A percentile compares a stretch with the other conserved stretches of the same genome.
Evolutionary conservation across 2,329 filamentous ascomycete genomes (phyloP).

Genomic region (Xylariaceae sp.): DNA sequence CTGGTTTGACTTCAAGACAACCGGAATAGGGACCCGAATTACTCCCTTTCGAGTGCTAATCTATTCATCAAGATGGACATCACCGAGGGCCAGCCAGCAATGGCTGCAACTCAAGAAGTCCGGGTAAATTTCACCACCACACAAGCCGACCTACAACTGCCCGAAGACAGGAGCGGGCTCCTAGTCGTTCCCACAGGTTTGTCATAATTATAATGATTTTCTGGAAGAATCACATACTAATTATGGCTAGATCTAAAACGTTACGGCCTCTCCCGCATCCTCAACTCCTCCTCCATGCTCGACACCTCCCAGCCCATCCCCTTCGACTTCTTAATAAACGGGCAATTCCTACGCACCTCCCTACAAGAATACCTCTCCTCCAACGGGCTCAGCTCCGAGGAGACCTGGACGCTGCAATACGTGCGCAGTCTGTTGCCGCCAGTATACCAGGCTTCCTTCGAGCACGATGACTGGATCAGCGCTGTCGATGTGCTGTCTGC

Average conservation of each 20-base stretch:
- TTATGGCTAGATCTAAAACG: slow-evolving; percentile 56
- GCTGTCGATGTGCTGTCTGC: slow-evolving; percentile 75
- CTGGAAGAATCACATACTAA: slow-evolving; percentile 2
- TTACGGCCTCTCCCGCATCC: slow-evolving; percentile 66
- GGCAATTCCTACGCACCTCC: slow-evolving; percentile 82
- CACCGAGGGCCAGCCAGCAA: slow-evolving; percentile 21
- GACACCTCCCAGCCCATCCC: slow-evolving; percentile 63
- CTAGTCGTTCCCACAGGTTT: slow-evolving; percentile 59
- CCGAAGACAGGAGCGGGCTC: slow-evolving; percentile 55
- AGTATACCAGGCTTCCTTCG: slow-evolving; percentile 82
- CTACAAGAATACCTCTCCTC: slow-evolving; percentile 85
- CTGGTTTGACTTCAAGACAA: no score
- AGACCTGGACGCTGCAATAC: slow-evolving; percentile 84
- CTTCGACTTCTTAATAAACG: slow-evolving; percentile 94
- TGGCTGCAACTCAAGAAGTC: slow-evolving; percentile 45
- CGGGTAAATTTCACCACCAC: slow-evolving; percentile 66
- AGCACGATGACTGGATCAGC: slow-evolving; percentile 97
- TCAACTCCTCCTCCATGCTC: slow-evolving; percentile 71
- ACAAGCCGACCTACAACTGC: slow-evolving; percentile 58
- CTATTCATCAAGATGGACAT: slow-evolving; percentile 20
- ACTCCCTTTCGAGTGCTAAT: neutral
- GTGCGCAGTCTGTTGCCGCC: slow-evolving; percentile 88
- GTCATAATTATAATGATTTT: no score
- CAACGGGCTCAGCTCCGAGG: slow-evolving; percentile 85
- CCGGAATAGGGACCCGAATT: no score